Conservation (phyloP, 2,329 filamentous ascomycete species). For the Endoconidiophora laricicola region DNA sequence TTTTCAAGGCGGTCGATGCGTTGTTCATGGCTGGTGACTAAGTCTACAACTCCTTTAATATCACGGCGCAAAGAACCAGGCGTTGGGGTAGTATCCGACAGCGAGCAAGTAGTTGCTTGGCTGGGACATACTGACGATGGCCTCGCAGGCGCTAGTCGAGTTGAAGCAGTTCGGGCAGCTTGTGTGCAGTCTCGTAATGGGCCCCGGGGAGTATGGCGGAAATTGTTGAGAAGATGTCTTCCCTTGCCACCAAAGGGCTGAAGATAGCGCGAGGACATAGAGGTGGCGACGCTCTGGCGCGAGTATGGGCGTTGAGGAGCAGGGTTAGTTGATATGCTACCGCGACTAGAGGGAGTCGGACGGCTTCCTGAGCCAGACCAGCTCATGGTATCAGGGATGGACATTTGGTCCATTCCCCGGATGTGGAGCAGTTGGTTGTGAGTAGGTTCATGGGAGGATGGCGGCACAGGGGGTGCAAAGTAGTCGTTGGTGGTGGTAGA, state of each 20-base stretch:
- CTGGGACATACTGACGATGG: slow-evolving; percentile 5
- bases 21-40: slow-evolving; percentile 43
- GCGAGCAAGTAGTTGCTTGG: slow-evolving; percentile 14
- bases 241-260: slow-evolving; percentile 40
- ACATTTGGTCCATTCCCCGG: slow-evolving; percentile 14
- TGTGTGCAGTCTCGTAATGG: slow-evolving; percentile 20
- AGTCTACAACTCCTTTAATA: slow-evolving; percentile 31
- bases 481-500: neutral
- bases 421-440: neutral
- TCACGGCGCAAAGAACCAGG: slow-evolving; percentile 17
- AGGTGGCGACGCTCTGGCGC: slow-evolving; percentile 36
- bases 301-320: slow-evolving; percentile 35
- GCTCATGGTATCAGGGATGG: slow-evolving; percentile 39
- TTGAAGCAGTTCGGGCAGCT: slow-evolving; percentile 6
- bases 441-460: neutral
- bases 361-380: slow-evolving; percentile 30
- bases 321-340: slow-evolving; percentile 17
- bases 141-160: neutral
- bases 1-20: slow-evolving; percentile 55
- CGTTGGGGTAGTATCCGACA: slow-evolving; percentile 16
- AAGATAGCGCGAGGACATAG: slow-evolving; percentile 32
- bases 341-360: slow-evolving; percentile 1
- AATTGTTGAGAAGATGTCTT: slow-evolving; percentile 34
- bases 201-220: slow-evolving; percentile 19
- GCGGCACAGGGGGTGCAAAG: neutral